Evolutionary conservation across 306 rosid species (phyloP).

Genomic region (Abrus pulchellus): DNA sequence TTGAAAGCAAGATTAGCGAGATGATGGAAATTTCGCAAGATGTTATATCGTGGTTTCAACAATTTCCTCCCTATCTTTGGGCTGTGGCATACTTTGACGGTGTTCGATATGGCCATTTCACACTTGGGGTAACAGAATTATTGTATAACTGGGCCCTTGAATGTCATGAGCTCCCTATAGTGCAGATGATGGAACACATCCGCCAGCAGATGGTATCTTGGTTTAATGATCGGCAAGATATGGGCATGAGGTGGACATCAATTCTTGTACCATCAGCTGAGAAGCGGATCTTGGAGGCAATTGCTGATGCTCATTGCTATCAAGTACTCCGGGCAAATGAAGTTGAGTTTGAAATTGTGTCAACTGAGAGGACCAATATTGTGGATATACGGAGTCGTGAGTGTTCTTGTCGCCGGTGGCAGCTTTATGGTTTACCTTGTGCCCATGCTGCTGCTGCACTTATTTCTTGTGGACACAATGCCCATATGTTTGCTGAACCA

Average conservation of each 20-base stretch:
- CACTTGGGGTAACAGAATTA: slow-evolving; percentile 89
- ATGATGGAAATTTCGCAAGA: slow-evolving; percentile 94
- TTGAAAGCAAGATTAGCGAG: slow-evolving; percentile 88
- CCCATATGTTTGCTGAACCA: slow-evolving; percentile 87
- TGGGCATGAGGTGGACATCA: slow-evolving; percentile 86
- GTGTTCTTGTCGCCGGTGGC: slow-evolving; percentile 99
- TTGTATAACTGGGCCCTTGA: slow-evolving; percentile 98
- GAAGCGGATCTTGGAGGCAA: slow-evolving; percentile 86
- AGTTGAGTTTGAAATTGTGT: slow-evolving; percentile 97
- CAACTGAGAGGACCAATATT: slow-evolving; percentile 95
- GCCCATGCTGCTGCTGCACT: slow-evolving; percentile 99
- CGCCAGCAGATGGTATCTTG: slow-evolving; percentile 79
- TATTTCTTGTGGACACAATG: slow-evolving; percentile 90
- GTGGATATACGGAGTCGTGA: slow-evolving; percentile 88
- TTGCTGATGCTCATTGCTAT: slow-evolving; percentile 94
- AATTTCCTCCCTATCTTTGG: slow-evolving; percentile 95
- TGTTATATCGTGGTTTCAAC: slow-evolving; percentile 83
- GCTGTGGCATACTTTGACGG: slow-evolving; percentile 97
- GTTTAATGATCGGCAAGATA: slow-evolving; percentile 79
- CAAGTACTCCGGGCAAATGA: slow-evolving; percentile 98
- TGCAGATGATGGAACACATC: slow-evolving; percentile 97
- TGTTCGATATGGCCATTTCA: slow-evolving; percentile 92
- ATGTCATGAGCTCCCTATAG: slow-evolving; percentile 96
- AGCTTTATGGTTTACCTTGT: slow-evolving; percentile 94
- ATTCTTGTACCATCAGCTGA: slow-evolving; percentile 96